Evolutionary conservation across 78 protist species (phyloP).

Genomic region (Mastigamoeba balamuthi): DNA sequence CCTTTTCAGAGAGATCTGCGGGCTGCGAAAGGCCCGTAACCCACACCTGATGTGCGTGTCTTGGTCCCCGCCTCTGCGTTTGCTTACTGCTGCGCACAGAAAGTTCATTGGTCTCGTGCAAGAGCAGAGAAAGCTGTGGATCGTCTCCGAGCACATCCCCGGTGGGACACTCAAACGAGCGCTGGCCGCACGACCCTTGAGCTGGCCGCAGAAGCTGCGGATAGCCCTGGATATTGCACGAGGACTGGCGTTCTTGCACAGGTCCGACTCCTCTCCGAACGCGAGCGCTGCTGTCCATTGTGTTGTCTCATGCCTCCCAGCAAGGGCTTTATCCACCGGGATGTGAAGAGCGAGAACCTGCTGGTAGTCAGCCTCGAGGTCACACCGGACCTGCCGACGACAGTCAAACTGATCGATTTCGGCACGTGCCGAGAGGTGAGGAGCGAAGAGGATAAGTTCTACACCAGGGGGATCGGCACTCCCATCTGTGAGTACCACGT

Average conservation of each 20-base stretch:
- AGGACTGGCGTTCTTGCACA: background rate
- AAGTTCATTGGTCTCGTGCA: background rate
- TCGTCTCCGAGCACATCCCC: background rate
- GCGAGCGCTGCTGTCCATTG: background rate
- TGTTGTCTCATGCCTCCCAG: too few species aligned
- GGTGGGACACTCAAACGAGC: background rate
- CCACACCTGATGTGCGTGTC: too few species aligned
- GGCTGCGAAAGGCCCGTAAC: too few species aligned
- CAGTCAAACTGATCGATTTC: background rate
- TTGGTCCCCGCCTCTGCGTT: too few species aligned
- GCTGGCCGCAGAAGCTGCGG: background rate
- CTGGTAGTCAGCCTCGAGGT: background rate
- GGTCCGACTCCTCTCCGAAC: background rate
- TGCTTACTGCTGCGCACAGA: too few species aligned
- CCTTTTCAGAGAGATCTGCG: too few species aligned
- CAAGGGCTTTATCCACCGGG: background rate
- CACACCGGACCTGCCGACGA: background rate
- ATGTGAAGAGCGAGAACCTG: background rate
- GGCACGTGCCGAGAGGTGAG: background rate
- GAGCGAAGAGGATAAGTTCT: background rate
- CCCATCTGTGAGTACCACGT: background rate
- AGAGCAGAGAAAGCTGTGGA: background rate
- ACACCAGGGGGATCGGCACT: background rate
- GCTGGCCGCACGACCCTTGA: background rate
- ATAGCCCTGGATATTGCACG: background rate